phyloP scores from a whole-genome alignment of 163 green algal genomes.

The Volvox carteri region DNA sequence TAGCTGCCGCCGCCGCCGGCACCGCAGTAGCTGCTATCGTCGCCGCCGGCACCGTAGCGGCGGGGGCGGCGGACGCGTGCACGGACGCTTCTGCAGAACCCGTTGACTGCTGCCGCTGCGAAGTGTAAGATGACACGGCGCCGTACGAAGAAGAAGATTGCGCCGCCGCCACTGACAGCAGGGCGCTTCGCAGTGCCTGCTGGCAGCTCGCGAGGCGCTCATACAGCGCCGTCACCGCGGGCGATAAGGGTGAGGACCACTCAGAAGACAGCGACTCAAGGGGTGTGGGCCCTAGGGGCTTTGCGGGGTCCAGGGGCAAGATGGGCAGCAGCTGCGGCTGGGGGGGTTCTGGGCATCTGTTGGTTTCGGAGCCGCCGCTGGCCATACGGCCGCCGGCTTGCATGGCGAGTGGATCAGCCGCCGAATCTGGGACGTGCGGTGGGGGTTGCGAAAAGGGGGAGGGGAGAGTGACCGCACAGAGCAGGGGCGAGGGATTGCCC shows the following conservation, averaged over 20 bases:
- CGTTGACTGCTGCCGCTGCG: not conserved
- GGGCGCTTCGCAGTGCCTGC: not conserved
- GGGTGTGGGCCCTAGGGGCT: constrained; percentile 9
- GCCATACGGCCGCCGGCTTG: too few relatives aligned
- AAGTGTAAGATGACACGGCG: too few relatives aligned
- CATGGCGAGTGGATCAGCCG: too few relatives aligned
- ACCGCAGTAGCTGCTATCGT: not conserved
- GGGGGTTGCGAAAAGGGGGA: too few relatives aligned
- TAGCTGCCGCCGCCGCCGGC: not conserved
- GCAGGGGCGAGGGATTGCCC: too few relatives aligned
- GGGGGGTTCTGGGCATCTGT: too few relatives aligned
- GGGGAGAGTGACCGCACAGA: too few relatives aligned
- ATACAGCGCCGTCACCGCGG: constrained; percentile 29
- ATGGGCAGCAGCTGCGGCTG: too few relatives aligned
- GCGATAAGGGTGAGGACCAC: constrained; percentile 10
- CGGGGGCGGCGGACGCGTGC: not conserved
- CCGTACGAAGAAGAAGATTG: not conserved
- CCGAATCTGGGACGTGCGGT: too few relatives aligned
- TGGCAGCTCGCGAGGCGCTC: not conserved
- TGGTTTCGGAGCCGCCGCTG: too few relatives aligned
- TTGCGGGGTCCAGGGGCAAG: not conserved
- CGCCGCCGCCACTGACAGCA: not conserved
- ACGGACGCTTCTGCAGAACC: not conserved
- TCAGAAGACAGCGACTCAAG: constrained; percentile 19
- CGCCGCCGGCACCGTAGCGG: not conserved